Evolutionary conservation across 305 asterid species (phyloP).

Genomic region (Fraxinus platypoda): DNA sequence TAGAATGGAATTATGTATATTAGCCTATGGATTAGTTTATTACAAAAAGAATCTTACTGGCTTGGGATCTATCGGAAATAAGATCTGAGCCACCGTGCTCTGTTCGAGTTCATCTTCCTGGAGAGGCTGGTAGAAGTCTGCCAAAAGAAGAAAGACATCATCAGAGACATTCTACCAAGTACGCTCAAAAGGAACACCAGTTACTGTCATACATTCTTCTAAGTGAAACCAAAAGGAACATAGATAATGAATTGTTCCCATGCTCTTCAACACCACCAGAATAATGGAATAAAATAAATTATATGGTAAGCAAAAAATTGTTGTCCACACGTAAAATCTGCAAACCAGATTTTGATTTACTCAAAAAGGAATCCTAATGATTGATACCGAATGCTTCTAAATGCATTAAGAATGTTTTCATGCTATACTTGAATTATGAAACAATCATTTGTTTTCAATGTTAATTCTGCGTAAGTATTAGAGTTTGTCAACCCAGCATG

Average conservation of each 20-base stretch:
- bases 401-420: neutral
- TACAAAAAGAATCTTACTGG: conserved; percentile 47
- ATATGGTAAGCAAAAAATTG: neutral
- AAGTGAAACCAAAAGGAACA: neutral
- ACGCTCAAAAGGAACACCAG: neutral
- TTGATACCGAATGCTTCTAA: neutral
- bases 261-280: neutral
- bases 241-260: neutral
- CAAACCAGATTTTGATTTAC: neutral
- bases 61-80: conserved; percentile 69
- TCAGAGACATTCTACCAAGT: neutral
- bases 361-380: neutral
- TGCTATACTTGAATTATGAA: neutral
- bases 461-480: neutral
- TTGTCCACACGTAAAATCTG: neutral
- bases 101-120: conserved; percentile 69
- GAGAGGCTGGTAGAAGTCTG: conserved; percentile 66
- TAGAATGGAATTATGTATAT: neutral
- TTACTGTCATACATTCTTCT: neutral
- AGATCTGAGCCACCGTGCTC: conserved; percentile 53
- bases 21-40: neutral
- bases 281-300: neutral
- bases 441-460: neutral
- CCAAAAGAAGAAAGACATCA: conserved; percentile 19
- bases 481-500: neutral